A percentile compares a stretch with the other conserved stretches of the same genome.
phyloP scores from a whole-genome alignment of 129 eudicot genomes.

The Glebionis coronaria region DNA sequence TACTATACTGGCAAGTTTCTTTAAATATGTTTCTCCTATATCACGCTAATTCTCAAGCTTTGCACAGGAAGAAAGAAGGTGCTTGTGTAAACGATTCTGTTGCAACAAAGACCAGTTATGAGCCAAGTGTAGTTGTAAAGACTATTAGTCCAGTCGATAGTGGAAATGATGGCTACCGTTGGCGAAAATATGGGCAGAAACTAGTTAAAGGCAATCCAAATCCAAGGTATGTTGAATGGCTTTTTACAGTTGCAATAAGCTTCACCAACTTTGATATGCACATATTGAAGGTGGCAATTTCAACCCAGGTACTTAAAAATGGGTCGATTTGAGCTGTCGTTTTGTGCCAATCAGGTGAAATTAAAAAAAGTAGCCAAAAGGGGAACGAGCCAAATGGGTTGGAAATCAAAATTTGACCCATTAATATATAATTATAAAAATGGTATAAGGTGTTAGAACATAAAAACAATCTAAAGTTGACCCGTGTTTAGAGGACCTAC shows the following conservation, averaged over 20 bases:
- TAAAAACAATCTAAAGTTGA: too few species aligned
- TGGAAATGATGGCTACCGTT: slow-evolving; percentile 76
- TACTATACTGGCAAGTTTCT: not conserved
- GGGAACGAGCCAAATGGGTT: not conserved
- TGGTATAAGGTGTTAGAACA: too few species aligned
- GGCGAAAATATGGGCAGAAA: slow-evolving; percentile 92
- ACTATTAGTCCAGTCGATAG: slow-evolving; percentile 64
- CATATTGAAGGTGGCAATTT: not conserved
- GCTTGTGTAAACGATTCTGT: slow-evolving; percentile 24
- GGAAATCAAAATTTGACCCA: too few species aligned
- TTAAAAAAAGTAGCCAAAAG: not conserved
- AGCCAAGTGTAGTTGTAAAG: slow-evolving; percentile 55
- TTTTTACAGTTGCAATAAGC: slow-evolving; percentile 3
- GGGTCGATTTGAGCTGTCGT: not conserved
- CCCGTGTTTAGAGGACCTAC: too few species aligned
- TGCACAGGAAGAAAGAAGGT: slow-evolving; percentile 55
- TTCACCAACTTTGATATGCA: not conserved
- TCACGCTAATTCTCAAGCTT: slow-evolving; percentile 14
- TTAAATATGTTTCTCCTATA: not conserved
- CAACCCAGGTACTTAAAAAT: not conserved
- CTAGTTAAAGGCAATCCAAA: slow-evolving; percentile 70
- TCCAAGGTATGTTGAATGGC: slow-evolving; percentile 51
- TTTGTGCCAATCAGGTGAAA: not conserved
- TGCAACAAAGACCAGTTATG: slow-evolving; percentile 37
- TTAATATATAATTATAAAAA: not conserved